Evolutionary conservation across 352 stramenopile genomes (phyloP), one percentile per base, ranked within the genome.

Genomic region (Phytophthora capsici): DNA sequence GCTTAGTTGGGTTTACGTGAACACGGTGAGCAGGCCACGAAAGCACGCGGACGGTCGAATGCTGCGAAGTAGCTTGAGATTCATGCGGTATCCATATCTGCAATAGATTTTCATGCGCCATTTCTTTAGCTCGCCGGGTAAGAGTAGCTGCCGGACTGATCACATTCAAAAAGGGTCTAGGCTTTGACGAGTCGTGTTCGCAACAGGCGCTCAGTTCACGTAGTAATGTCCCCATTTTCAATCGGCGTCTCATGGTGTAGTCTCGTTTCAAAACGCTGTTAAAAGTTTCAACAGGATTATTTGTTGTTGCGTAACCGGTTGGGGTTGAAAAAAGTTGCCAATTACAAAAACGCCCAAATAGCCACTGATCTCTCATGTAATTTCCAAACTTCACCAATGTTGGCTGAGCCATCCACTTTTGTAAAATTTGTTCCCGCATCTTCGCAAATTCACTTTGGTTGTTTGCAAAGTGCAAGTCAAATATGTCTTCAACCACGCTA

Each of bases 271-370:
- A 44, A 0, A 66, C 23, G 2, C 46, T 55, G 45, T 73, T 73
- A 22, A 73, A 73, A 20, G 59, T 52, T 43, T 77, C 69, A 10
- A 55, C 41, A 5, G 69, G 49, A 30, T 72, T 73, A 16, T 66
- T 73, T 0, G 69, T 73, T n/a, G 63, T 68, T 1, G 69, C 55
- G 26, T 50, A 73, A 6, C 58, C 53, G 5, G n/a, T 40, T 2
- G 40, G 40, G 2, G 17, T 47, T 4, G 19, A 22, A 12, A 26
- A 47, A 4, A 47, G 2, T 12, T 47, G 40, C 19, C 40, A 30
- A 4, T 16, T 28, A 16, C 4, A 28, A 28, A 47, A 47, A 28
- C 40, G 19, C 0, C 40, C n/a, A 14, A 14, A 47, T 22, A 26
- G 19, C 40, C 40, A 47, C 19, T 47, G 40, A 1, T 13, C 4